A percentile compares a stretch with the other conserved stretches of the same genome.
These are phyloP conservation scores for Trichoderma sp. DNA, from an alignment of 2,329 filamentous ascomycete genomes.

Conservation along the genomic window DNA sequence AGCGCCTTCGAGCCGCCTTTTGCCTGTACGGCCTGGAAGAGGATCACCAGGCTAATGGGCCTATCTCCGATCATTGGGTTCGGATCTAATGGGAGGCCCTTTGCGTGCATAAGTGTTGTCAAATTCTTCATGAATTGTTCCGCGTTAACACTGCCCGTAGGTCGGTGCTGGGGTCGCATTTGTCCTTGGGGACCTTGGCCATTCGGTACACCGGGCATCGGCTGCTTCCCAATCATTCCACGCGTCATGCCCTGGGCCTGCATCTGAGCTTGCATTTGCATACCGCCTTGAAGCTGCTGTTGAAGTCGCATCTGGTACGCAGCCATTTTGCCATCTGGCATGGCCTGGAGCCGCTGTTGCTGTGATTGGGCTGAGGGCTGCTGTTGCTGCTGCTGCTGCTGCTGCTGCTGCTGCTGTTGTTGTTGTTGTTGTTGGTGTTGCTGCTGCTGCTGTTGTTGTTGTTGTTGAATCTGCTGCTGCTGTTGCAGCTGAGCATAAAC, in stretches of 20 bases:
- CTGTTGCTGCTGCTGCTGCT: conserved; percentile 67
- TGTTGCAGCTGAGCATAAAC: conserved; percentile 47
- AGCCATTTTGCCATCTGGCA: conserved; percentile 65
- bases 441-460: conserved; percentile 47
- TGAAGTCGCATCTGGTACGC: conserved; percentile 84
- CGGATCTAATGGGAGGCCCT: conserved; percentile 71
- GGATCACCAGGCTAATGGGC: conserved; percentile 69
- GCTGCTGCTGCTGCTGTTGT: conserved; percentile 45
- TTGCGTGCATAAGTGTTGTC: conserved; percentile 73
- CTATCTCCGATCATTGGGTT: conserved; percentile 75
- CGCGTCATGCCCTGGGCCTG: conserved; percentile 49
- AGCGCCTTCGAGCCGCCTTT: conserved; percentile 80
- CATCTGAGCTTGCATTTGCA: conserved; percentile 56
- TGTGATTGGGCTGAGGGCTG: conserved; percentile 54
- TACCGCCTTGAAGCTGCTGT: conserved; percentile 65
- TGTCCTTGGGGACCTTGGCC: conserved; percentile 56
- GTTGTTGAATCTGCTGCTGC: conserved; percentile 45
- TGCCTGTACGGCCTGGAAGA: conserved; percentile 73
- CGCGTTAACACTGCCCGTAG: conserved; percentile 51
- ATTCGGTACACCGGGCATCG: conserved; percentile 52
- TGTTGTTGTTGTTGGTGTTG: conserved; percentile 42
- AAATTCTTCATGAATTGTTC: conserved; percentile 78
- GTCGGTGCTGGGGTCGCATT: conserved; percentile 54
- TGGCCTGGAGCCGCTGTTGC: conserved; percentile 51
- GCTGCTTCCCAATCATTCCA: conserved; percentile 57